Evolutionary conservation across 768 basidiomycete genomes (phyloP), one percentile per base, ranked within the genome.

Genomic region (Rhizopogon sp.): DNA sequence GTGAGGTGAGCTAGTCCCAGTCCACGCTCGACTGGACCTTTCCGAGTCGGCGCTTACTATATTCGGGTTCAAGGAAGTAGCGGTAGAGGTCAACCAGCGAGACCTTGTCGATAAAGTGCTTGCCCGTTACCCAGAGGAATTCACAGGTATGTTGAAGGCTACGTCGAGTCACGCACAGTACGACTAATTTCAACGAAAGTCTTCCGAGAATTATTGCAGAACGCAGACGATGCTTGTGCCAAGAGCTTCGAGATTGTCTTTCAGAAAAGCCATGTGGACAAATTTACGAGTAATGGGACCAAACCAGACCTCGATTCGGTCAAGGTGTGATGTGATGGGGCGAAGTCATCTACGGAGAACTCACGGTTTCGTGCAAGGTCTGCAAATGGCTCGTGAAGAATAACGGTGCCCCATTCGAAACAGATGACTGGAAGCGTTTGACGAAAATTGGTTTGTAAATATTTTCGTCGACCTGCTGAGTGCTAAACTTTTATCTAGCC

Each of bases 341-440:
- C 7, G 6, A 35, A 16, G 20, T 10, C 8, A 13, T 47, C 7
- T 31, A 28, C 6, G 28, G 1, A 16, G 33, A 7, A 35, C 25
- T 58, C 1, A 60, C 9, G 4, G 37, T 17, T 53, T 65, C 60
- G 60, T 37, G 63, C 16, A 51, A 73, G 70, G 52, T 77, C 14
- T 56, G 60, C 35, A 66, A 70, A 57, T 79, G 76, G 62, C 66
- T 72, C 1, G 70, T 81, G 14, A 66, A 64, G 43, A 82, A 81
- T 59, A 75, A 81, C 54, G 80, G 80, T 0, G 70, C 70, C 7
- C 65, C 75, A 1, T 82, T 82, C 57, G 54, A 74, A 31, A 60
- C 67, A 3, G 68, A 74, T 59, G 79, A 79, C 57, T 80, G 79
- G 79, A 65, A 66, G 9, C 64, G 79, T 39, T 61, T 79, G 50